phyloP scores from a whole-genome alignment of 1,284 basidiomycete species.

The Kwoniella shivajii region DNA sequence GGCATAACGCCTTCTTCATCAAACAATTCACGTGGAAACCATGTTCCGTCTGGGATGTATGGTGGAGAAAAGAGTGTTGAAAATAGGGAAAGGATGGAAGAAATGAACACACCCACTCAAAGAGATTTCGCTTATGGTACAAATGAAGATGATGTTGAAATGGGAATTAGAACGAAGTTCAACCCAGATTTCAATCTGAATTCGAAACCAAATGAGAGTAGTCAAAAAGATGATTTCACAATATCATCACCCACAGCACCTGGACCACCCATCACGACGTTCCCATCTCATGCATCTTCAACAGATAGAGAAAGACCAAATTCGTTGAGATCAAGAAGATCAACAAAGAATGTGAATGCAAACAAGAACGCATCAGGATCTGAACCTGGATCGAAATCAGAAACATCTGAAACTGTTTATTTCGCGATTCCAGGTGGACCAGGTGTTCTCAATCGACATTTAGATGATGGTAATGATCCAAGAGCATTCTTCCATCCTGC shows the following conservation, averaged over 20 bases:
- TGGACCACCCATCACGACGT: conserved; percentile 18
- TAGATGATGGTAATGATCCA: conserved; percentile 37
- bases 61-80: conserved; percentile 1
- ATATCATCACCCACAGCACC: conserved; percentile 19
- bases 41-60: neutral
- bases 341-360: conserved; percentile 11
- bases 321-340: conserved; percentile 5
- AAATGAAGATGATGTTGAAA: conserved; percentile 9
- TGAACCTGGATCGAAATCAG: conserved; percentile 14
- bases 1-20: conserved; percentile 6
- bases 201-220: too few relatives aligned
- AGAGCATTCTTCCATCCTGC: conserved; percentile 77
- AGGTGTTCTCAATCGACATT: conserved; percentile 26
- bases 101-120: conserved; percentile 7
- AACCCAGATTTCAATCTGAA: too few relatives aligned
- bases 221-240: neutral
- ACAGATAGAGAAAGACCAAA: neutral
- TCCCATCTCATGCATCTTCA: conserved; percentile 1
- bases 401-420: conserved; percentile 29
- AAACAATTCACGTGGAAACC: neutral
- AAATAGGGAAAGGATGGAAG: conserved; percentile 7
- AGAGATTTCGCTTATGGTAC: conserved; percentile 20
- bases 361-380: too few relatives aligned
- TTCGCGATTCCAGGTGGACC: conserved; percentile 50
- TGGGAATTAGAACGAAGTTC: neutral